These are phyloP conservation scores for Puccinia novopanici DNA, from an alignment of 1,284 basidiomycete species.

Conservation along the genomic window DNA sequence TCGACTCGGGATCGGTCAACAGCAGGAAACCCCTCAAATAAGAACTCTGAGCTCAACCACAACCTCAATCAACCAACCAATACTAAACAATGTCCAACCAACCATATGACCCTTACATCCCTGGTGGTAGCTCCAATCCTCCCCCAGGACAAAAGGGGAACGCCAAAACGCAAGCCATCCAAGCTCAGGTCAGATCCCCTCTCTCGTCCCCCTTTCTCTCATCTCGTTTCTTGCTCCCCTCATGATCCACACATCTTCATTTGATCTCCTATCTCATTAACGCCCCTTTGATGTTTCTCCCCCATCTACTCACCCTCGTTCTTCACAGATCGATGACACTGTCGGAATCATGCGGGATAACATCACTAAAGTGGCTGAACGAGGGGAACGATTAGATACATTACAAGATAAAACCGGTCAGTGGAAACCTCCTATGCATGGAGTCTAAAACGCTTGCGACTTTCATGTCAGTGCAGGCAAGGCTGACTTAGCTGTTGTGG, in stretches of 20 bases:
- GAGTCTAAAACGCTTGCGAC: conserved; percentile 1
- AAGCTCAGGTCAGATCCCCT: conserved; percentile 66
- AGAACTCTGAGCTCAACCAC: neutral
- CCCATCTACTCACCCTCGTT: neutral
- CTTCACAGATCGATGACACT: conserved; percentile 83
- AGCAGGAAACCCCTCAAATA: neutral
- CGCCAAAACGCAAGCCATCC: conserved; percentile 79
- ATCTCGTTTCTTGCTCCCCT: neutral
- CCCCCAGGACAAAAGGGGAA: conserved; percentile 47
- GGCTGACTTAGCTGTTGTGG: conserved; percentile 20
- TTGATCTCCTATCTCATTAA: neutral
- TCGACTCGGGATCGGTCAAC: too few relatives aligned
- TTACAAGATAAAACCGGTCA: conserved; percentile 96
- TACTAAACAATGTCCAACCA: conserved; percentile 57
- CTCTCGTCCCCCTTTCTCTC: neutral
- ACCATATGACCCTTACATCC: conserved; percentile 94
- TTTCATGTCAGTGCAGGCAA: neutral
- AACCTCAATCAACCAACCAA: conserved; percentile 8
- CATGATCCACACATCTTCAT: neutral
- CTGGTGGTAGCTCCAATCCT: conserved; percentile 66
- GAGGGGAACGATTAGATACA: conserved; percentile 89
- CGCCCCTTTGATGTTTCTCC: too few relatives aligned
- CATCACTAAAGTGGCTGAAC: conserved; percentile 90
- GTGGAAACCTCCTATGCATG: conserved; percentile 57
- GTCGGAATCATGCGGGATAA: conserved; percentile 97